Percentiles rank a stretch among this genome's conserved stretches.
Evolutionary conservation across 768 basidiomycete species (phyloP).

Genomic region (Exidia glandulosa): DNA sequence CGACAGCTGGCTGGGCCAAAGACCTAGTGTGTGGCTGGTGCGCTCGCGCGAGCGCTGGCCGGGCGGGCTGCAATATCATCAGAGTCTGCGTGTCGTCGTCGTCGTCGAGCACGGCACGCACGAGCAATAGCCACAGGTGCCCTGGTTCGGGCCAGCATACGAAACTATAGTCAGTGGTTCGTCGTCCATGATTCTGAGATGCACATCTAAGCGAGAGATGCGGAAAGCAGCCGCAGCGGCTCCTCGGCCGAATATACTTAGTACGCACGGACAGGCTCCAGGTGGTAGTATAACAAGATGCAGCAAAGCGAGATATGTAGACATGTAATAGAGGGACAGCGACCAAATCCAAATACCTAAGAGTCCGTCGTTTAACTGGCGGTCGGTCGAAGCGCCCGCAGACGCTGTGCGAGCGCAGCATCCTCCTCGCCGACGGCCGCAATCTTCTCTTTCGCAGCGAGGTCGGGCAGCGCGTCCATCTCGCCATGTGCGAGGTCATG

Average conservation of each 20-base stretch:
- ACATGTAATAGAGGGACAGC: too few species aligned
- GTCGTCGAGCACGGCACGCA: neutral
- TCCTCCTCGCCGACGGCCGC: conserved; percentile 60
- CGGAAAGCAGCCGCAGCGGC: neutral
- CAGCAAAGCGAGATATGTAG: too few species aligned
- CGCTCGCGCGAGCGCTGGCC: neutral
- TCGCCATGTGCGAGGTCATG: conserved; percentile 62
- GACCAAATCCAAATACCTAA: too few species aligned
- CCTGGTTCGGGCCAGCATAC: conserved; percentile 1
- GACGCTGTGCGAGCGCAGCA: conserved; percentile 66
- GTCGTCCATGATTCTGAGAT: neutral
- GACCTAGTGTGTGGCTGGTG: conserved; percentile 2
- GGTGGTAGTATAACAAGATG: too few species aligned
- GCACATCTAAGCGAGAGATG: neutral
- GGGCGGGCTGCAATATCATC: neutral
- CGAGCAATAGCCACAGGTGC: conserved; percentile 8
- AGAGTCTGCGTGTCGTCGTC: neutral
- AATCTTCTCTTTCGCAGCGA: conserved; percentile 36
- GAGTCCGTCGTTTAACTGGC: too few species aligned
- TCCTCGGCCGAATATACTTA: too few species aligned
- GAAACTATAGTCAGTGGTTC: conserved; percentile 1
- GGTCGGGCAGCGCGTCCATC: conserved; percentile 52
- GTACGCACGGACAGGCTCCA: too few species aligned
- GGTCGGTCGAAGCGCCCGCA: conserved; percentile 85
- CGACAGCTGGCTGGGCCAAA: conserved; percentile 2